Base-by-base conservation (phyloP, 257 asterid genomes). In the Gentiana straminea region DNA sequence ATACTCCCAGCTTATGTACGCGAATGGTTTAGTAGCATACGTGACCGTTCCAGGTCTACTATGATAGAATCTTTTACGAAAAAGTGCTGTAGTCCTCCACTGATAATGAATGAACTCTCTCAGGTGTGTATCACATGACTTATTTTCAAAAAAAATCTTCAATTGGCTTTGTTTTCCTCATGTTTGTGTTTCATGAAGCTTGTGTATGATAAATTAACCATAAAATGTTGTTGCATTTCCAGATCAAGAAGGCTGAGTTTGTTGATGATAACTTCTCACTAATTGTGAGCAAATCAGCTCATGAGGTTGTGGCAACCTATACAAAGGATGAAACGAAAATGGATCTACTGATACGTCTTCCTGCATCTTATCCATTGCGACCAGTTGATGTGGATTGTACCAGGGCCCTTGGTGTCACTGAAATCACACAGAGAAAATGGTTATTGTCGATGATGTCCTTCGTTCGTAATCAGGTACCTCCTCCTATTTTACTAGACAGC, bases 1-100 rank as follows among this genome's bases (percentile, higher is more conserved):
- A 76, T 77, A 70, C 93, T 92, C 67, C 99, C 99, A 5, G 97
- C 99, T 67, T 92, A 88, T 75, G 99, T 92, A 57, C 84, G 99
- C 49, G 91, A 88, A 54, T 92, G 99, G 99, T 83, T 85, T 68
- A 77, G 71, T 69, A 86, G 79, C 70, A 74, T 88, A 71, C 82
- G 99, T 52, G 94, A 88, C 64, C 99, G 99, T 50, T 83, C 95
- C 2, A 74, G 71, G 37, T 86, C 90, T 53, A 81, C 95, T 69
- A 71, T 90, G 59, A 73, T 92, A 59, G 99, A 92, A 70, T 81
- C 86, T 57, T 92, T 88, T 71, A 85, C 95, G n/a, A 85, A 81
- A 68, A 70, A 86, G 52, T 92, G 94, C 89, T 92, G 99, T 74
- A 85, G 99, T 84, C 93, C 99, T 10, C 78, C 79, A 60, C 65